A percentile compares a stretch with the other conserved stretches of the same genome.
phyloP scores from a whole-genome alignment of 2,329 filamentous ascomycete genomes.

The Diaporthe australafricana region DNA sequence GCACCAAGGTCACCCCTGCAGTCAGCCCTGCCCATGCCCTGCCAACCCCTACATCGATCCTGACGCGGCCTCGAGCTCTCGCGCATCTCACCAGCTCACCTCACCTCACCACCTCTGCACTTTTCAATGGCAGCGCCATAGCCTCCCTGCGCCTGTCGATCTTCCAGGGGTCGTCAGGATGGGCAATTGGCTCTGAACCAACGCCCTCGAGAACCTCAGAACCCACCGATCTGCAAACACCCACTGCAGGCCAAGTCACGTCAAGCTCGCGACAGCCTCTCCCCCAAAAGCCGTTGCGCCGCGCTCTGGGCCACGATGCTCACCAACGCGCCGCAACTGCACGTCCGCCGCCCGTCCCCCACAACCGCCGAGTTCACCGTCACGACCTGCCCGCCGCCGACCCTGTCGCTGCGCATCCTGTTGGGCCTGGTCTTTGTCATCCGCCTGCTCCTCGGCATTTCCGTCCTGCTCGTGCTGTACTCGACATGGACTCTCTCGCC shows the following conservation, averaged over 20 bases:
- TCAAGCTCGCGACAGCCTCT: neutral
- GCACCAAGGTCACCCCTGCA: neutral
- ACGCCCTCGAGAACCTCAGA: conserved; percentile 31
- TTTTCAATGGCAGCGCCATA: neutral
- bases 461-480: conserved; percentile 61
- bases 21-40: conserved; percentile 11
- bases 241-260: neutral
- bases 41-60: neutral
- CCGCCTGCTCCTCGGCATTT: conserved; percentile 54
- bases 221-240: conserved; percentile 7
- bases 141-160: conserved; percentile 22
- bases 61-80: conserved; percentile 4
- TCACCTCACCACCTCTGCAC: neutral
- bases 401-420: conserved; percentile 59
- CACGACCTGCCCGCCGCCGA: conserved; percentile 76
- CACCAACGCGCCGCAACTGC: conserved; percentile 69
- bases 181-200: conserved; percentile 31
- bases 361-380: conserved; percentile 95
- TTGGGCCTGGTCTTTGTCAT: conserved; percentile 56
- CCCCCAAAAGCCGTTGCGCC: conserved; percentile 4
- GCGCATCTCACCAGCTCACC: neutral
- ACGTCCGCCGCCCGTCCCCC: conserved; percentile 77
- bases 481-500: conserved; percentile 56
- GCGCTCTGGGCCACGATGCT: conserved; percentile 62
- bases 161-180: conserved; percentile 28